Evolutionary conservation across 306 rosid genomes (phyloP).

Genomic region (Castanopsis chinensis): DNA sequence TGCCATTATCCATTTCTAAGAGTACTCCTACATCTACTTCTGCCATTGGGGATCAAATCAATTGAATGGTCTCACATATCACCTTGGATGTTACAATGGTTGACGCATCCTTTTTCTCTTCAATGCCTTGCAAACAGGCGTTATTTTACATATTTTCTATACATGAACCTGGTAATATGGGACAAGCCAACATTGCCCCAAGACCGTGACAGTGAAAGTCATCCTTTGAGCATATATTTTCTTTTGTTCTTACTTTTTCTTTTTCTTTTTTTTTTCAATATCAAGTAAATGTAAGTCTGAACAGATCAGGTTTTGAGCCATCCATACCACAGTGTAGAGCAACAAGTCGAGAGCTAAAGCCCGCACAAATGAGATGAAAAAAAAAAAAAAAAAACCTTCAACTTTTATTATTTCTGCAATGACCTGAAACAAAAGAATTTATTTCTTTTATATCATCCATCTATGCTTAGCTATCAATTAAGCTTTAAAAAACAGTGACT

Average conservation of each 20-base stretch:
- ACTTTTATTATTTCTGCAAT: neutral
- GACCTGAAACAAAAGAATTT: neutral
- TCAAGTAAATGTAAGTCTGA: neutral
- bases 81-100: neutral
- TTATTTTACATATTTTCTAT: neutral
- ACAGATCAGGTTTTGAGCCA: neutral
- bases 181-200: neutral
- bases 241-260: neutral
- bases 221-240: neutral
- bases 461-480: neutral
- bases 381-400: neutral
- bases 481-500: neutral
- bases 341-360: neutral
- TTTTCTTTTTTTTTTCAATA: neutral
- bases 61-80: constrained; percentile 1
- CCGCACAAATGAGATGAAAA: neutral
- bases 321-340: neutral
- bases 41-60: constrained; percentile 7
- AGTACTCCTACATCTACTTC: constrained; percentile 11
- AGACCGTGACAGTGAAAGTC: neutral
- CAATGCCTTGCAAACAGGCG: neutral
- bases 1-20: constrained; percentile 27
- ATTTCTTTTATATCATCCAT: neutral
- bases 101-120: neutral
- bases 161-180: neutral